Evolutionary conservation across 2,329 filamentous ascomycete genomes (phyloP).

Genomic region (Aspergillus ustus): DNA sequence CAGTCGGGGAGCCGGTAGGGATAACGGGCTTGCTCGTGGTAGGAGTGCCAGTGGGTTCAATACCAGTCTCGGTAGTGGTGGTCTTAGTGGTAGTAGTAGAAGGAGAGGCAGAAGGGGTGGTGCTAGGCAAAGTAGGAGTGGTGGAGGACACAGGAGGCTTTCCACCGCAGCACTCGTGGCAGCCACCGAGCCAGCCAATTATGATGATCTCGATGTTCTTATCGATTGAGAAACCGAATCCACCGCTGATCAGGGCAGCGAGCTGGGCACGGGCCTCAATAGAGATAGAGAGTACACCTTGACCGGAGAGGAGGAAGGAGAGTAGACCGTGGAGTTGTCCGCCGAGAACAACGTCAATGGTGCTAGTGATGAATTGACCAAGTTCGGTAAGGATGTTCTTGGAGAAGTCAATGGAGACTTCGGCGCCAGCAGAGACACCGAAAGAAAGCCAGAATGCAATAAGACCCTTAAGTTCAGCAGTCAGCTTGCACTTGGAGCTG

Average conservation of each 20-base stretch:
- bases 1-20: constrained; percentile 1
- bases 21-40: constrained; percentile 18
- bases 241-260: constrained; percentile 41
- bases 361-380: constrained; percentile 35
- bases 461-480: constrained; percentile 42
- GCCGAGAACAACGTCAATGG: constrained; percentile 34
- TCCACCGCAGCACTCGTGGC: constrained; percentile 24
- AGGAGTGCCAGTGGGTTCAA: constrained; percentile 7
- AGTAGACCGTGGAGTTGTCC: constrained; percentile 39
- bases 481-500: constrained; percentile 37
- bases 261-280: constrained; percentile 41
- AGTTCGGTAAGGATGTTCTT: constrained; percentile 34
- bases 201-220: constrained; percentile 57
- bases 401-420: constrained; percentile 34
- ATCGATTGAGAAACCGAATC: constrained; percentile 54
- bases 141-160: not conserved
- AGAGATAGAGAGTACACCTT: constrained; percentile 38
- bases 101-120: constrained; percentile 4
- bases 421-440: constrained; percentile 27
- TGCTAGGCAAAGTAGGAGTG: constrained; percentile 9
- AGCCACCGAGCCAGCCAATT: constrained; percentile 45
- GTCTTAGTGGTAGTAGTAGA: constrained; percentile 16
- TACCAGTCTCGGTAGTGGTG: not conserved
- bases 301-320: constrained; percentile 35
- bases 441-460: constrained; percentile 44